Base-by-base conservation (phyloP, 2,329 filamentous ascomycete species). In the Cladophialophora bantiana region DNA sequence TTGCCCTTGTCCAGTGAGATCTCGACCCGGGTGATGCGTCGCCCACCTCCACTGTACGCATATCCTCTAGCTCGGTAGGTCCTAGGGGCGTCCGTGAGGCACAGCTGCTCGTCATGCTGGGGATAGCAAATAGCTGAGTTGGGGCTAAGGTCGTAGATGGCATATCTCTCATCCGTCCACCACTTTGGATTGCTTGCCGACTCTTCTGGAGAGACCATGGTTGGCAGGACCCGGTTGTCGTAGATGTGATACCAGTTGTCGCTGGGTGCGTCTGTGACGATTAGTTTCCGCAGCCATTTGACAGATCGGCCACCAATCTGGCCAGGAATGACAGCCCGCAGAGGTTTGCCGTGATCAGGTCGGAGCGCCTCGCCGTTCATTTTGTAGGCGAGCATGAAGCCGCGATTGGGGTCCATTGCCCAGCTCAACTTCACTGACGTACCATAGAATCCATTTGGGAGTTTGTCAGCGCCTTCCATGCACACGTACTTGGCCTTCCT, bases 171-270 rank as follows among this genome's bases (percentile, higher is more conserved):
- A 75, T 97, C 94, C 73, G 83, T 89, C 94, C 94, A 97, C 81
- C 89, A 92, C 26, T 89, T 86, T 0, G 88, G 86, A 61, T 93
- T 83, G 69, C 90, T 86, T 1, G 89, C 89, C 66, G 91, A 90
- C 75, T 90, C 89, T 72, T 96, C 93, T 0, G 94, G 93, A 10
- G 89, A 90, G 15, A 97, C 84, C 85, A 89, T 94, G 0, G 93
- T 96, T 5, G 94, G 94, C 45, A 97, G 80, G 1, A 97, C 93
- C 66, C 93, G 84, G 76, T 97, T 97, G 77, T 97, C 94, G 78
- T 95, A 94, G 69, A 96, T 93, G 77, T 97, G 94, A 74, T 97
- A 97, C 92, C 93, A 96, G 75, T 96, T 97, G 69, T 94, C 90
- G 75, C 93, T 96, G 0, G 93, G 93, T 31, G 84, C 82, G 9